Conservation (phyloP, 2,329 filamentous ascomycete species). For the Alternaria arbusti region DNA sequence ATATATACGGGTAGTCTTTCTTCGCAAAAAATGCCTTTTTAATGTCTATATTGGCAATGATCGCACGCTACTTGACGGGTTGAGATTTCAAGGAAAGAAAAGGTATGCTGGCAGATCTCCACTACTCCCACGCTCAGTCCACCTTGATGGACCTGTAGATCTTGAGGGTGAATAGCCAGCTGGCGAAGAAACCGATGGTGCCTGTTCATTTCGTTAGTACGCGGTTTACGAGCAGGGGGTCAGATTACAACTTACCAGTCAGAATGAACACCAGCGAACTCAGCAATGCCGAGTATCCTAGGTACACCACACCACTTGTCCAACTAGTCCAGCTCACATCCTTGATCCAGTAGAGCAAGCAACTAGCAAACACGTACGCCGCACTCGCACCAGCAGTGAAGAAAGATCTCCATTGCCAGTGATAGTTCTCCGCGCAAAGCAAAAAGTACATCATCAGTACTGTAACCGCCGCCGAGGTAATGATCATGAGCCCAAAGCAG, state of each 20-base stretch:
- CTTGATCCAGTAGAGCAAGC: conserved; percentile 87
- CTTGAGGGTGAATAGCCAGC: conserved; percentile 90
- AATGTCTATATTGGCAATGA: not conserved
- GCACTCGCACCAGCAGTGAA: conserved; percentile 89
- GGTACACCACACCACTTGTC: conserved; percentile 86
- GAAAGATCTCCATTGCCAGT: conserved; percentile 98
- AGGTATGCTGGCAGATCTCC: not conserved
- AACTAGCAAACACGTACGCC: conserved; percentile 89
- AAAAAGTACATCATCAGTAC: conserved; percentile 96
- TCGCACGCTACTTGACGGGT: not conserved
- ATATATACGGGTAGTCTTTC: not conserved
- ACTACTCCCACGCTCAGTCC: conserved; percentile 61
- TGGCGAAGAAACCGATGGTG: conserved; percentile 93
- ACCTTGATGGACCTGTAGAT: conserved; percentile 99
- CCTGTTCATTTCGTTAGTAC: conserved; percentile 59
- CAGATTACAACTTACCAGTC: conserved; percentile 70
- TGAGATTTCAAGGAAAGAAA: not conserved
- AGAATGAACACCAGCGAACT: conserved; percentile 92
- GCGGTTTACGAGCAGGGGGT: not conserved
- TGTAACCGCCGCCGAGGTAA: conserved; percentile 90
- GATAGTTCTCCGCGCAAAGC: conserved; percentile 94
- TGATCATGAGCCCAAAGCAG: conserved; percentile 96
- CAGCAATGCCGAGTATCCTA: conserved; percentile 89
- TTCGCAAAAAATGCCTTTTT: not conserved
- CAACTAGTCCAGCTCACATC: conserved; percentile 85